Conservation (phyloP, 2,329 filamentous ascomycete genomes). For the Colletotrichum sublineola region DNA sequence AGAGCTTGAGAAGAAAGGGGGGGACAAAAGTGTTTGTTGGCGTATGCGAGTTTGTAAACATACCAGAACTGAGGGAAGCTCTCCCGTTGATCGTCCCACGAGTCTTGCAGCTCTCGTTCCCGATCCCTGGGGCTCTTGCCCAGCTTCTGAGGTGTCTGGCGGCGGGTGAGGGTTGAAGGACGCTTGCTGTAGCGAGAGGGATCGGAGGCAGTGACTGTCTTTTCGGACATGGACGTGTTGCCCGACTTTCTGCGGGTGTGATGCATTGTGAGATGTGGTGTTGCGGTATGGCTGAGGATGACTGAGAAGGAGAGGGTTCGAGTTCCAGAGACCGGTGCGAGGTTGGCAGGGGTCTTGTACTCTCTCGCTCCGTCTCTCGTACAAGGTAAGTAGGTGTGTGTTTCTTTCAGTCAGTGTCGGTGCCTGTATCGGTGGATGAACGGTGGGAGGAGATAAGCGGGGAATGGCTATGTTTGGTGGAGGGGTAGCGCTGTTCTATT, state of each 20-base stretch:
- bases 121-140: slow-evolving; percentile 65
- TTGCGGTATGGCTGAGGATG: slow-evolving; percentile 34
- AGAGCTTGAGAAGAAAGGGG: slow-evolving; percentile 28
- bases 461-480: slow-evolving; percentile 34
- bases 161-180: slow-evolving; percentile 60
- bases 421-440: slow-evolving; percentile 30
- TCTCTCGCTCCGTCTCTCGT: slow-evolving; percentile 16
- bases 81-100: slow-evolving; percentile 70
- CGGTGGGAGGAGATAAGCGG: slow-evolving; percentile 38
- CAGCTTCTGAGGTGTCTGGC: slow-evolving; percentile 62
- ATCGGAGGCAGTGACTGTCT: slow-evolving; percentile 61
- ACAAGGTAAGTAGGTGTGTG: not conserved
- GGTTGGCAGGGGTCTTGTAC: slow-evolving; percentile 38
- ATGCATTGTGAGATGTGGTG: slow-evolving; percentile 59
- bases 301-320: slow-evolving; percentile 42
- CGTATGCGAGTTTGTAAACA: slow-evolving; percentile 49
- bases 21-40: slow-evolving; percentile 15
- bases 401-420: slow-evolving; percentile 5
- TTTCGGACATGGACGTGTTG: slow-evolving; percentile 68
- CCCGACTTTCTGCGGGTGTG: slow-evolving; percentile 70
- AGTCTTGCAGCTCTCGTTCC: slow-evolving; percentile 64
- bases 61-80: slow-evolving; percentile 77
- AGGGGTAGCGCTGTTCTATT: slow-evolving; percentile 40
- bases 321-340: slow-evolving; percentile 21
- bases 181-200: slow-evolving; percentile 61